Conservation (phyloP, 2,329 filamentous ascomycete species). For the Mollisiaceae sp. region DNA sequence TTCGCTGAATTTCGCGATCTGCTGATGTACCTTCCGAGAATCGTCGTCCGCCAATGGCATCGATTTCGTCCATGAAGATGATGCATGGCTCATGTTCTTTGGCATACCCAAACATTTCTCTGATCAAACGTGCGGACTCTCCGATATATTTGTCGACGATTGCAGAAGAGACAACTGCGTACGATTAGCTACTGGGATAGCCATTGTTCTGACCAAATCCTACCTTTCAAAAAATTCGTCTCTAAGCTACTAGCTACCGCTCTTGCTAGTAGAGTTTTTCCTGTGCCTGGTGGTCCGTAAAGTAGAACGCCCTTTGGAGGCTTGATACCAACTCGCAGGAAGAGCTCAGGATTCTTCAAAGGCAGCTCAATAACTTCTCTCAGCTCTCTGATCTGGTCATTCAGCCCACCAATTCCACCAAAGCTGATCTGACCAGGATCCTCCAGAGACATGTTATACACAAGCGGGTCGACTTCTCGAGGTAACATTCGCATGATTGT, state of each 20-base stretch:
- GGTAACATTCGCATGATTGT: constrained; percentile 99
- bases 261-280: constrained; percentile 92
- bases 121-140: constrained; percentile 94
- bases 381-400: constrained; percentile 97
- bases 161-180: constrained; percentile 89
- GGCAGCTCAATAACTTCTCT: constrained; percentile 97
- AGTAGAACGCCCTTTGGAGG: constrained; percentile 96
- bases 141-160: constrained; percentile 99
- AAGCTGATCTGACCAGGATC: constrained; percentile 98
- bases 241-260: constrained; percentile 96
- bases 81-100: constrained; percentile 99
- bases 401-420: constrained; percentile 94
- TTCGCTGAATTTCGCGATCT: constrained; percentile 97
- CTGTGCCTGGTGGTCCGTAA: constrained; percentile 95
- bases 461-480: constrained; percentile 95
- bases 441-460: constrained; percentile 99
- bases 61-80: constrained; percentile 99
- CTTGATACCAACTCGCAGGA: constrained; percentile 96
- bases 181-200: constrained; percentile 9
- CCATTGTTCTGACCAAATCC: constrained; percentile 31
- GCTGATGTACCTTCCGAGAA: constrained; percentile 98
- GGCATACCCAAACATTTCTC: constrained; percentile 99
- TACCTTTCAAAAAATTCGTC: constrained; percentile 98
- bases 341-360: constrained; percentile 97
- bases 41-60: constrained; percentile 93